phyloP scores from a whole-genome alignment of 192 early-diverging fungal species.

The Linnemannia exigua region DNA sequence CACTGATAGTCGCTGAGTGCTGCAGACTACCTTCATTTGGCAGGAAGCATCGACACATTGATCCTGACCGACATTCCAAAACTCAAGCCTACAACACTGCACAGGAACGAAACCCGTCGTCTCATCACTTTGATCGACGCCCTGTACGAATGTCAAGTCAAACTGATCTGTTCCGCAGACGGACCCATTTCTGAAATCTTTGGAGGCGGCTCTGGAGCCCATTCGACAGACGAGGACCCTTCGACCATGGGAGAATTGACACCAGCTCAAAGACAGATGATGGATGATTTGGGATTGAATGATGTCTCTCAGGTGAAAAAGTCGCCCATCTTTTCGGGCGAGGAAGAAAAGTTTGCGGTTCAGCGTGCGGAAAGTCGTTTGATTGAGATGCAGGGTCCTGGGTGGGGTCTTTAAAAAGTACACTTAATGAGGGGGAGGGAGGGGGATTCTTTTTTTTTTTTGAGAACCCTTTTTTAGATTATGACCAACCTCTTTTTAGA shows the following conservation, averaged over 20 bases:
- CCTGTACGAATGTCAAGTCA: conserved; percentile 87
- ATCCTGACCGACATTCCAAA: conserved; percentile 84
- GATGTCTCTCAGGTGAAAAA: conserved; percentile 59
- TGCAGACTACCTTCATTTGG: conserved; percentile 92
- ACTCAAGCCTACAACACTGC: conserved; percentile 62
- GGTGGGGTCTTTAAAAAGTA: conserved; percentile 66
- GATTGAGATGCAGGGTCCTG: conserved; percentile 91
- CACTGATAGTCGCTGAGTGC: conserved; percentile 73
- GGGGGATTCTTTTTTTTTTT: too few species aligned
- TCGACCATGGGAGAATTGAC: conserved; percentile 53
- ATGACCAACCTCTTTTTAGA: neutral
- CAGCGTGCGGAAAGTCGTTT: conserved; percentile 92
- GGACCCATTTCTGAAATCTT: conserved; percentile 78
- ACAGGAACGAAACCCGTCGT: conserved; percentile 90
- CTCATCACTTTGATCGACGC: conserved; percentile 96
- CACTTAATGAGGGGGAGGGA: too few species aligned
- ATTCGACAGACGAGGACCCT: conserved; percentile 59
- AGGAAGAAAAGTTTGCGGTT: conserved; percentile 98
- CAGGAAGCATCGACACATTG: conserved; percentile 79
- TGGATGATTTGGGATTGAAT: conserved; percentile 69
- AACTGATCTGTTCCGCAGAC: conserved; percentile 81
- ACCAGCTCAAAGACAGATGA: conserved; percentile 67
- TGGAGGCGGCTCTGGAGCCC: conserved; percentile 65
- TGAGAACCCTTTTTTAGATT: neutral
- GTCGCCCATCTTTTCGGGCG: conserved; percentile 81